phyloP scores from a whole-genome alignment of 1,139 yeast species.

The Pichia sp. region DNA sequence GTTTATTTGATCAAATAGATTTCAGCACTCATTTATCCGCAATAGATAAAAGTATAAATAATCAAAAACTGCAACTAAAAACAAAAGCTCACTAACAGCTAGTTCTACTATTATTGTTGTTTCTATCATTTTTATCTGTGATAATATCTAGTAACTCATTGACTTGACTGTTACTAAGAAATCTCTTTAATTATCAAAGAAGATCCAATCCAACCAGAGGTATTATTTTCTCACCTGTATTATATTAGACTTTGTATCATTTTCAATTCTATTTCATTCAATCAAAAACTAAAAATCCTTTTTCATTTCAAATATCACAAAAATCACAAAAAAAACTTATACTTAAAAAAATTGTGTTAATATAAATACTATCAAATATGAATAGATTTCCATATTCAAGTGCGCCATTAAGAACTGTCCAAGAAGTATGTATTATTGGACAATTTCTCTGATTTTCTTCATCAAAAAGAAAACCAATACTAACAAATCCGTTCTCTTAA shows the following conservation, averaged over 20 bases:
- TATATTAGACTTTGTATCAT: background rate
- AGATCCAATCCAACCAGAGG: background rate
- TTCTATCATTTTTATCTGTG: background rate
- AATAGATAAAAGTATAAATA: no score
- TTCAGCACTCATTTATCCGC: no score
- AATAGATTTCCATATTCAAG: constrained; percentile 82
- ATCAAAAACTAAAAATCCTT: background rate
- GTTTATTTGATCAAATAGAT: no score
- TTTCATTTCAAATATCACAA: background rate
- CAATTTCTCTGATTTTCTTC: background rate
- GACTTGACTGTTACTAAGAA: constrained; percentile 25
- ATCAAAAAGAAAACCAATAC: background rate
- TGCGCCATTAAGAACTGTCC: constrained; percentile 93
- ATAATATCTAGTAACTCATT: constrained; percentile 25
- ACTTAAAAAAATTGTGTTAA: constrained; percentile 1
- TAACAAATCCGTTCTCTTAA: background rate
- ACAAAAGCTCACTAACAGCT: no score
- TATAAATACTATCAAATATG: constrained; percentile 15
- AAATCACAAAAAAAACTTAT: background rate
- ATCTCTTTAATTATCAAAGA: constrained; percentile 7
- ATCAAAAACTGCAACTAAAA: no score
- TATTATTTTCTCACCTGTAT: background rate
- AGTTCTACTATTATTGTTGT: no score
- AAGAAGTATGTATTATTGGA: constrained; percentile 53
- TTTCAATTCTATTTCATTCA: constrained; percentile 10